Evolutionary conservation across 192 early-diverging fungal species (phyloP), one percentile per base, ranked within the genome.

Genomic region (Coemansia brasiliensis): DNA sequence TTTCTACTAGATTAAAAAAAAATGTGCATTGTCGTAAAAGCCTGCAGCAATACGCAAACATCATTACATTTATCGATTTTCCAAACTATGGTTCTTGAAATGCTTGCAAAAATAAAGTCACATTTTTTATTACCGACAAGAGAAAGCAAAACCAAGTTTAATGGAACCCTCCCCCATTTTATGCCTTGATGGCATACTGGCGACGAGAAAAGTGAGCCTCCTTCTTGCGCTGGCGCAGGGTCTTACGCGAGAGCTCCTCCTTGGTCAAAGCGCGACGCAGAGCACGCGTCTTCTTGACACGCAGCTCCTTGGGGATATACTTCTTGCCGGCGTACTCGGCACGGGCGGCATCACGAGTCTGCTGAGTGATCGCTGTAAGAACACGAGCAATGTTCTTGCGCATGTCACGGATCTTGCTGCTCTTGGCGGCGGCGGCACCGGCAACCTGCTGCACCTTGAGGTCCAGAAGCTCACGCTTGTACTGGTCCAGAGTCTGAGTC

Each of bases 201-300:
- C 96, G 93, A 55, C 80, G 85, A 64, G 92, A 89, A 86, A 95
- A 96, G 86, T 93, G 87, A 39, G 67, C 77, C 45, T 83, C 84
- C 87, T 92, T 91, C 90, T 96, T 96, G 62, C 82, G 80, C 79
- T 94, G 89, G 82, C 86, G 88, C 61, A 90, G 64, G 61, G 96
- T 98, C 88, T 90, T 94, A 69, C 73, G 73, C 57, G 86, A 69
- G 40, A 74, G 67, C 84, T 98, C 92, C 72, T 75, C 56, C 69
- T 83, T 73, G 85, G 94, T 94, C 82, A 99, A 83, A 59, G 89
- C 88, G 68, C 94, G 92, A 57, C 96, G 94, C 81, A 98, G 90
- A 63, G 96, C 96, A 75, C 96, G 93, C 63, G 95, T 99, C 88
- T 94, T 94, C 91, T 99, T 99, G 76, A 82, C 83, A 72, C 96